phyloP scores from a whole-genome alignment of 345 rosid species.

The Citrus unshiu region DNA sequence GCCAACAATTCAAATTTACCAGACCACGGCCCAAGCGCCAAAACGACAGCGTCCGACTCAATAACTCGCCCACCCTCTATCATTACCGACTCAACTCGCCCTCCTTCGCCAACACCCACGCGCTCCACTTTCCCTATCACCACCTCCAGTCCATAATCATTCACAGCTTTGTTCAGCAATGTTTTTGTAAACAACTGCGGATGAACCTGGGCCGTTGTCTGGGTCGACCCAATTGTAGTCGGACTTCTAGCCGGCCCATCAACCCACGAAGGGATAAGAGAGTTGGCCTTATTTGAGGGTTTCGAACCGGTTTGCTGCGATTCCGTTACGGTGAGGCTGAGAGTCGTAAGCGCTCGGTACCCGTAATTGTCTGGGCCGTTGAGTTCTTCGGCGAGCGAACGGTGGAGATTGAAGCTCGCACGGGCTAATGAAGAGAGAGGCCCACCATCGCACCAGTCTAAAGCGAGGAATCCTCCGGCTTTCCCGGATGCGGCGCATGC shows the following conservation, averaged over 20 bases:
- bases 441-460: constrained; percentile 87
- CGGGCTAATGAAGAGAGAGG: constrained; percentile 61
- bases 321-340: constrained; percentile 62
- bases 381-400: constrained; percentile 68
- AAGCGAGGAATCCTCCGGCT: constrained; percentile 89
- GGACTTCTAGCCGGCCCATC: constrained; percentile 52
- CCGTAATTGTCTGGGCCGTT: constrained; percentile 70
- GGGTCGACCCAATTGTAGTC: constrained; percentile 55
- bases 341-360: constrained; percentile 62
- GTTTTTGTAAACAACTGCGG: constrained; percentile 72
- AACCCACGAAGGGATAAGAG: constrained; percentile 63
- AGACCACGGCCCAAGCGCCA: constrained; percentile 88
- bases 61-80: constrained; percentile 58
- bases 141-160: constrained; percentile 59
- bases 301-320: constrained; percentile 21
- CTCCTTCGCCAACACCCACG: constrained; percentile 44
- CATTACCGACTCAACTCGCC: constrained; percentile 51
- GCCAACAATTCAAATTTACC: constrained; percentile 60
- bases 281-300: not conserved
- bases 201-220: constrained; percentile 81
- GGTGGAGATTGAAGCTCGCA: constrained; percentile 82
- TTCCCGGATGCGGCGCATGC: constrained; percentile 93
- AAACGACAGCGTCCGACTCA: constrained; percentile 62
- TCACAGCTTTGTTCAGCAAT: constrained; percentile 48
- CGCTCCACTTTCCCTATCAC: constrained; percentile 62